These are phyloP conservation scores for Endocalyx cinctus DNA, from an alignment of 2,329 filamentous ascomycete species.

Conservation along the genomic window DNA sequence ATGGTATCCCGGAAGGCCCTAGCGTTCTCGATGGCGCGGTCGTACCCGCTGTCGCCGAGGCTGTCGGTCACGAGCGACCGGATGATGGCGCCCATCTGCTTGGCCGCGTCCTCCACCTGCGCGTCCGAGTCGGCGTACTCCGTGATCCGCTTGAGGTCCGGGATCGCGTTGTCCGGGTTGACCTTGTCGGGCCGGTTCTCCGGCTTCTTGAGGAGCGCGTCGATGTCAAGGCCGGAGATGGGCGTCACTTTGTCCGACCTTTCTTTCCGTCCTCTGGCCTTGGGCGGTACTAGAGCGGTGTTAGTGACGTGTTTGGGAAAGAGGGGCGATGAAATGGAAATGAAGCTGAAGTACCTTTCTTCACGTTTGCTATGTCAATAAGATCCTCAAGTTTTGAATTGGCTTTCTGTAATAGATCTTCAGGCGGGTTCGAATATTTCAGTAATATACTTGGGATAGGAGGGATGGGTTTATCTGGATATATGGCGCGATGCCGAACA, in stretches of 20 bases:
- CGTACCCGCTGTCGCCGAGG: constrained; percentile 71
- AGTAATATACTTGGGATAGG: constrained; percentile 60
- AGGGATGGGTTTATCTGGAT: constrained; percentile 61
- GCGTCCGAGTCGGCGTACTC: constrained; percentile 54
- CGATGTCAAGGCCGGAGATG: constrained; percentile 83
- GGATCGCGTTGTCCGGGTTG: constrained; percentile 69
- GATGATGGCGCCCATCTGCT: constrained; percentile 72
- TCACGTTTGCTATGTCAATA: constrained; percentile 69
- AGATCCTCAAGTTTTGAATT: constrained; percentile 57
- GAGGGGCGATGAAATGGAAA: too few relatives aligned
- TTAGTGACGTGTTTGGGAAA: background rate
- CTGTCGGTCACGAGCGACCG: constrained; percentile 65
- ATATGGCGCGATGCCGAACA: constrained; percentile 74
- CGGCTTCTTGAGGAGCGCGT: constrained; percentile 58
- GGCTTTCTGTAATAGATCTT: constrained; percentile 58
- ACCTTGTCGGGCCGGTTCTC: constrained; percentile 34
- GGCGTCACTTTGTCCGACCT: constrained; percentile 66
- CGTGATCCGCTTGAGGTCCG: constrained; percentile 83
- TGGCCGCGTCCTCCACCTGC: constrained; percentile 61
- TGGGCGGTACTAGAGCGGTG: constrained; percentile 63
- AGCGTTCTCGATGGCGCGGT: constrained; percentile 69
- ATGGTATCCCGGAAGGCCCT: constrained; percentile 75
- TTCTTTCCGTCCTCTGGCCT: constrained; percentile 67
- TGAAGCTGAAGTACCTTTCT: constrained; percentile 74
- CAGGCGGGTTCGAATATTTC: constrained; percentile 68